Percentiles rank a stretch among this genome's conserved stretches.
These are phyloP conservation scores for Xylariales sp. DNA, from an alignment of 2,329 filamentous ascomycete genomes.

Conservation along the genomic window DNA sequence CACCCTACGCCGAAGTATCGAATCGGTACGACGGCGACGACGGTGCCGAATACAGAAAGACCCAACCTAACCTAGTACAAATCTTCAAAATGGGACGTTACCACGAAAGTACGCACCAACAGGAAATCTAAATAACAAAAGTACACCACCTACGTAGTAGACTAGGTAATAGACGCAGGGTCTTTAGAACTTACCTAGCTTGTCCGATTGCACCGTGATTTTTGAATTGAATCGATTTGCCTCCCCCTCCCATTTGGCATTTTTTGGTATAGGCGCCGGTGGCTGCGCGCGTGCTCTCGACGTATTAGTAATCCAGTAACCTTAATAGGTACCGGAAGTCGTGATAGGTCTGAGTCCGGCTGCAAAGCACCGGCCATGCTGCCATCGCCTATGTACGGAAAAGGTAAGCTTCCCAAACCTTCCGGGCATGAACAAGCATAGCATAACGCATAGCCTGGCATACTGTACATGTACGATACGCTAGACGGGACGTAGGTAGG, in stretches of 20 bases:
- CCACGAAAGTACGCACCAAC: background rate
- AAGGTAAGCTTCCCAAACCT: background rate
- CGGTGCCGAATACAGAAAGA: background rate
- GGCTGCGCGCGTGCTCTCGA: no score
- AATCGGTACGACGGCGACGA: constrained; percentile 13
- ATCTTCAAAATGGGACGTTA: background rate
- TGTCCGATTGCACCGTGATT: no score
- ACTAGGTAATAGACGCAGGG: no score
- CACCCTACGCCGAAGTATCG: background rate
- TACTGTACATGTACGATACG: background rate
- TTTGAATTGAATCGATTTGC: no score
- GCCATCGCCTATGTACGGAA: background rate
- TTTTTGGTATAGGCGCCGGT: no score
- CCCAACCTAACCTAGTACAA: no score
- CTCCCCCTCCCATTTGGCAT: no score
- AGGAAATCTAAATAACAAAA: background rate
- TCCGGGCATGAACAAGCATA: constrained; percentile 4
- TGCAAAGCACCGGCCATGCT: background rate
- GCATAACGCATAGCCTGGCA: background rate
- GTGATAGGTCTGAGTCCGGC: background rate
- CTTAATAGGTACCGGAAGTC: background rate
- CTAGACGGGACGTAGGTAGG: no score
- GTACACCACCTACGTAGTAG: no score
- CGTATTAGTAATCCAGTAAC: no score
- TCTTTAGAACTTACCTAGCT: no score